Evolutionary conservation across 2,329 filamentous ascomycete genomes (phyloP), one percentile per base, ranked within the genome.

Genomic region (Trichoderma sp.): DNA sequence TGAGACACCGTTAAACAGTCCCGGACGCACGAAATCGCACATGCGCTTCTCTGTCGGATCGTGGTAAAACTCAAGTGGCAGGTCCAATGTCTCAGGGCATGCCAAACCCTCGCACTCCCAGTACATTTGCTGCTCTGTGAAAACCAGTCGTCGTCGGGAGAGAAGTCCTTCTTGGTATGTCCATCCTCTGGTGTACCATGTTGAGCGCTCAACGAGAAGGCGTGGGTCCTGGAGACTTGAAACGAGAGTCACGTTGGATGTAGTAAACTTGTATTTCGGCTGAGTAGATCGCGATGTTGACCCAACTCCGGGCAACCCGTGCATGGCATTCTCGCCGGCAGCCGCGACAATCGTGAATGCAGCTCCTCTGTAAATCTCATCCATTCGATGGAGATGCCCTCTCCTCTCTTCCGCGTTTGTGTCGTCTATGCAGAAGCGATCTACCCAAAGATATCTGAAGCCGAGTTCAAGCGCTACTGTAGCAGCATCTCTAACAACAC

Each of bases 61-160:
- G 56, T 79, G 75, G 52, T 79, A 77, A n/a, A 75, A 73, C 8
- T 75, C 71, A 0, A 80, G 70, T 0, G 78, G 78, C 11, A 79
- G 59, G 1, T 77, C 71, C 1, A 79, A 70, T 3, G 77, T 76
- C 63, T 80, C 79, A 0, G 78, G 78, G 64, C 78, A 80, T 6
- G 76, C 74, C 79, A 80, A 79, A 58, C 77, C 77, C 52, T 75
- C 78, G 49, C 80, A 81, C 49, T 81, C 77, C 74, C 79, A 81
- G 65, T 80, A 81, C 74, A 79, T 78, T 67, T 81, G 78, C 39
- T 77, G 73, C n/a, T 78, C 74, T 5, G 80, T 81, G 39, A 81
- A 81, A 49, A 81, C 74, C 8, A 81, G 76, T 3, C 79, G 75
- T 14, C 80, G 76, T 11, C 77, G 72, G 13, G 79, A 77, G 4